Base-by-base conservation (phyloP, 305 asterid genomes). In the Solanum hybrid region DNA sequence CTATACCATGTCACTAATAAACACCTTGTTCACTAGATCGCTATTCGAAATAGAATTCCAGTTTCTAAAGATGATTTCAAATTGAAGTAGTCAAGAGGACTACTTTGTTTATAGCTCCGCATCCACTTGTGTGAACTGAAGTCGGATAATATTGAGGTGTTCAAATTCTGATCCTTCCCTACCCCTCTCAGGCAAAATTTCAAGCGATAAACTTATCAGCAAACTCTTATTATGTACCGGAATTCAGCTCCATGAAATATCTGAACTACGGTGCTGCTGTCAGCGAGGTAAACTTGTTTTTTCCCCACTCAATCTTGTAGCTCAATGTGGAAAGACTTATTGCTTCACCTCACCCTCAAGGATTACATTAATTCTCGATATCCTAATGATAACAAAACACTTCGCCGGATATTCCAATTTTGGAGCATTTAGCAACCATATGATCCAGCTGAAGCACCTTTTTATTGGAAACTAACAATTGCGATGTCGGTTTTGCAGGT, bases 251-350 rank as follows among this genome's bases (percentile, higher is more conserved):
- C 84, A 85, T 22, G 7, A 38, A 6, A 34, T 96, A 96, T 92
- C 87, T 96, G 90, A 95, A 93, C 92, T 95, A 93, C 24, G 98
- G 98, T 88, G 98, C 93, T 88, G 98, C 96, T 24, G 94, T 95
- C 17, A 92, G 95, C 14, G 97, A 95, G 98, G 98, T 94, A 84
- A 13, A 13, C 60, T 45, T 45, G 19, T 45, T 45, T 45, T 45
- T 45, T 13, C 60, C 60, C 19, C 60, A 45, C 60, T 45, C 19
- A 45, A 34, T 35, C 51, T 78, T 78, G 10, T 78, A 36, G 31
- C 56, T 78, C 56, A 36, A 36, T n/a, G 22, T 31, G 75, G 75
- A 84, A 51, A 29, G 27, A 45, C 36, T 5, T 45, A 19, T 51
- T 45, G 73, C 73, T 84, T 84, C 42, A 3, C 75, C 12, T 84